Evolutionary conservation across 352 stramenopile genomes (phyloP).

Genomic region (Elongisporangium prolatum): DNA sequence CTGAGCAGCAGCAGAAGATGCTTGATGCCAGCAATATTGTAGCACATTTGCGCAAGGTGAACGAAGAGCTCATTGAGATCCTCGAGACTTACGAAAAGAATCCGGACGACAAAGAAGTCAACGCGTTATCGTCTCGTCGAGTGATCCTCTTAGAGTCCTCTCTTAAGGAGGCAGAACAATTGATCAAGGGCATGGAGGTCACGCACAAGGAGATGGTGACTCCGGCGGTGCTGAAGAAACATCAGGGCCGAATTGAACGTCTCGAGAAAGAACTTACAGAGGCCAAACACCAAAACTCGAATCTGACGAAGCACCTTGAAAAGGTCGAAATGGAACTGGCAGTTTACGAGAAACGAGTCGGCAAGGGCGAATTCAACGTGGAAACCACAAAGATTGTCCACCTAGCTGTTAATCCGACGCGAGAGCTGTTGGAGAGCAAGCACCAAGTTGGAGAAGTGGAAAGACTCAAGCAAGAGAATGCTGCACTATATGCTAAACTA

Average conservation of each 20-base stretch:
- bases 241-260: slow-evolving; percentile 39
- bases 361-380: slow-evolving; percentile 71
- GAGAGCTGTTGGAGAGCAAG: slow-evolving; percentile 51
- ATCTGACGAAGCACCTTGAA: slow-evolving; percentile 55
- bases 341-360: slow-evolving; percentile 67
- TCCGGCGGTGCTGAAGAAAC: slow-evolving; percentile 32
- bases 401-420: slow-evolving; percentile 78
- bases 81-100: slow-evolving; percentile 60
- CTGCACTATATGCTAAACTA: slow-evolving; percentile 41
- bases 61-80: slow-evolving; percentile 57
- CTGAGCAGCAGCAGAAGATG: slow-evolving; percentile 39
- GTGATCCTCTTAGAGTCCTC: slow-evolving; percentile 39
- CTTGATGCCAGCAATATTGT: slow-evolving; percentile 31
- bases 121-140: slow-evolving; percentile 20
- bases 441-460: slow-evolving; percentile 29
- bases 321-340: slow-evolving; percentile 58
- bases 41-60: slow-evolving; percentile 41
- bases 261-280: slow-evolving; percentile 42
- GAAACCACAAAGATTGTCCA: slow-evolving; percentile 87
- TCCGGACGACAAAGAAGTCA: slow-evolving; percentile 26
- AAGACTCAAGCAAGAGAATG: slow-evolving; percentile 47
- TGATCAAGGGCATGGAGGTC: slow-evolving; percentile 38
- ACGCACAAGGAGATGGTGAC: slow-evolving; percentile 31
- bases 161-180: slow-evolving; percentile 39
- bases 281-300: slow-evolving; percentile 39